Evolutionary conservation across 345 rosid species (phyloP), one percentile per base, ranked within the genome.

Genomic region (Moricandia moricandioides): DNA sequence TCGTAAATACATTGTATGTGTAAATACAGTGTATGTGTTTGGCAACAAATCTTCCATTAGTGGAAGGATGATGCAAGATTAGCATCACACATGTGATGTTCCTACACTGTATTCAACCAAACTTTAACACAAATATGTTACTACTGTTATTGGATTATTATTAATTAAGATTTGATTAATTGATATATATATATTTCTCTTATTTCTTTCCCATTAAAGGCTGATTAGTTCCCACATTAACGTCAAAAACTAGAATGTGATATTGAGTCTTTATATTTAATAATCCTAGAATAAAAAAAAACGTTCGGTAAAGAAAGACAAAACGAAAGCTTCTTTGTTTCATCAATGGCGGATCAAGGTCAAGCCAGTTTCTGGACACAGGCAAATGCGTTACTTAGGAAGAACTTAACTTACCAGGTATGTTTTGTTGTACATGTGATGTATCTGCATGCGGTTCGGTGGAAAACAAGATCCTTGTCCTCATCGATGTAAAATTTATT

Each of bases 381-480:
- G 71, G 87, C 91, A 51, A 86, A 87, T 77, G 96, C 97, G 77
- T 80, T 94, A 76, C 88, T 90, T 56, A 79, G 93, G 18, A 94
- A 91, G 83, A 94, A 90, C 82, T 79, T 90, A 84, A 90, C 88
- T 55, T 89, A 69, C 70, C 98, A 94, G 95, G 98, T 94, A 33
- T 26, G 34, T 62, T 21, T 13, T 62, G 1, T 49, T 14, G 56
- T 49, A 49, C 21, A 49, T 49, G 56, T 16, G 56, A 17, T 49
- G 21, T 49, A 5, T 60, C 21, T 59, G 11, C 26, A n/a, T n/a
- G n/a, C n/a, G 24, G 18, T 14, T 49, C 24, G 55, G 24, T 49
- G 54, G 18, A 47, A 47, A 40, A 5, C 52, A 47, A 0, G 56
- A 65, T 45, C 24, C 43, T 18, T 64, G 55, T 63, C 8, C 7